Conservation (phyloP, 2,329 filamentous ascomycete genomes). For the Cercospora canescens region DNA sequence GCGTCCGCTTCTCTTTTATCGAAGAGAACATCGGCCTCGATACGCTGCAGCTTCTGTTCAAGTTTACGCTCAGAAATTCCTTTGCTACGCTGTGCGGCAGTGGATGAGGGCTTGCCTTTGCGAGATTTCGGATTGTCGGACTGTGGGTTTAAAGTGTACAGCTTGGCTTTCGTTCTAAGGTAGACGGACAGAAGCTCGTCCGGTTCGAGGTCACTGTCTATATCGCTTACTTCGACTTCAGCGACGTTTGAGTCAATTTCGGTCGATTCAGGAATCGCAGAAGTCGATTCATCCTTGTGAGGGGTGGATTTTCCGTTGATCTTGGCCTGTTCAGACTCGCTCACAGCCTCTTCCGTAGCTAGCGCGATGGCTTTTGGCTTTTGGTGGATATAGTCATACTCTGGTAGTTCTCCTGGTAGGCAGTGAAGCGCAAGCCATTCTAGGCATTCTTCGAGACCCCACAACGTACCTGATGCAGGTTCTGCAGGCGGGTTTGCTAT, state of each 20-base stretch:
- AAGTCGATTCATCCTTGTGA: not conserved
- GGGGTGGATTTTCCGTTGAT: not conserved
- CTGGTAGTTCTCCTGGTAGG: constrained; percentile 37
- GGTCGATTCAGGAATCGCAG: not conserved
- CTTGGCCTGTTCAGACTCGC: constrained; percentile 5
- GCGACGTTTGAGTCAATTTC: not conserved
- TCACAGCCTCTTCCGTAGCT: constrained; percentile 7
- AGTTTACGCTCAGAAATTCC: constrained; percentile 62
- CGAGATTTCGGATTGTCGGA: constrained; percentile 58
- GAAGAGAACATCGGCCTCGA: constrained; percentile 65
- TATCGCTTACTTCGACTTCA: constrained; percentile 45
- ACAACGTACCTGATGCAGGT: constrained; percentile 51
- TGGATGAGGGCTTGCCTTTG: constrained; percentile 19
- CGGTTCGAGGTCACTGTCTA: constrained; percentile 52
- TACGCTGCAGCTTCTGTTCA: constrained; percentile 70
- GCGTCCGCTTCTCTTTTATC: constrained; percentile 49
- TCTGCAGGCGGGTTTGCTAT: constrained; percentile 62
- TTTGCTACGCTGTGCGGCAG: constrained; percentile 44
- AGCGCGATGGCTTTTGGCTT: constrained; percentile 24
- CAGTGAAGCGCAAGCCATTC: constrained; percentile 89
- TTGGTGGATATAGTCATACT: constrained; percentile 33
- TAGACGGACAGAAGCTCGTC: constrained; percentile 67
- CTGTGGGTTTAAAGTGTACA: constrained; percentile 48
- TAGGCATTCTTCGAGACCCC: constrained; percentile 83
- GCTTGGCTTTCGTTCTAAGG: constrained; percentile 65